Conservation (phyloP, 164 flowering plant genomes). For the Piper betle region DNA sequence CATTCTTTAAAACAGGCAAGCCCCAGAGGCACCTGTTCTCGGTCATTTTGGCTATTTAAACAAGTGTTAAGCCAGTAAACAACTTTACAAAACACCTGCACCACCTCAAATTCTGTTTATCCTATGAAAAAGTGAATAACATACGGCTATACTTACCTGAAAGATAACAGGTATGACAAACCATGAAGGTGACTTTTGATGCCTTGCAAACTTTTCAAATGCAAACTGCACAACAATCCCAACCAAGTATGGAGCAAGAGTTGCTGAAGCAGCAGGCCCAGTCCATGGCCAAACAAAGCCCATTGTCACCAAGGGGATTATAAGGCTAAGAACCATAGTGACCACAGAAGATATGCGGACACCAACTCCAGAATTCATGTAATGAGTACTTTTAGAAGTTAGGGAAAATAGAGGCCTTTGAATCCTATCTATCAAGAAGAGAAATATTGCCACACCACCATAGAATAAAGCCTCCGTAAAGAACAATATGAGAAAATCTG, state of each 20-base stretch:
- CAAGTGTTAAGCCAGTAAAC: neutral
- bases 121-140: neutral
- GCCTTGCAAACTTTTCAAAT: conserved; percentile 77
- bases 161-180: conserved; percentile 76
- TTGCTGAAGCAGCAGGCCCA: conserved; percentile 98
- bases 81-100: neutral
- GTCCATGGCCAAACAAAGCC: conserved; percentile 99
- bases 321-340: conserved; percentile 63
- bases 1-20: neutral
- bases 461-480: conserved; percentile 96
- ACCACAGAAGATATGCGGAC: conserved; percentile 66
- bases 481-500: conserved; percentile 96
- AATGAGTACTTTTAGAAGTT: conserved; percentile 12
- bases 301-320: conserved; percentile 90
- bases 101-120: neutral
- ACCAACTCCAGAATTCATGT: conserved; percentile 26
- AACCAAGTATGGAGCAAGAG: conserved; percentile 93
- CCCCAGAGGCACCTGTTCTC: too few species aligned
- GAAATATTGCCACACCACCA: conserved; percentile 76
- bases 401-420: conserved; percentile 24
- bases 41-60: too few species aligned
- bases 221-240: conserved; percentile 92
- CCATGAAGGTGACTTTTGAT: conserved; percentile 63
- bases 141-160: conserved; percentile 34
- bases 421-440: conserved; percentile 45